Evolutionary conservation across 805 yeast species (phyloP).

Genomic region (Yarrowia sp.): DNA sequence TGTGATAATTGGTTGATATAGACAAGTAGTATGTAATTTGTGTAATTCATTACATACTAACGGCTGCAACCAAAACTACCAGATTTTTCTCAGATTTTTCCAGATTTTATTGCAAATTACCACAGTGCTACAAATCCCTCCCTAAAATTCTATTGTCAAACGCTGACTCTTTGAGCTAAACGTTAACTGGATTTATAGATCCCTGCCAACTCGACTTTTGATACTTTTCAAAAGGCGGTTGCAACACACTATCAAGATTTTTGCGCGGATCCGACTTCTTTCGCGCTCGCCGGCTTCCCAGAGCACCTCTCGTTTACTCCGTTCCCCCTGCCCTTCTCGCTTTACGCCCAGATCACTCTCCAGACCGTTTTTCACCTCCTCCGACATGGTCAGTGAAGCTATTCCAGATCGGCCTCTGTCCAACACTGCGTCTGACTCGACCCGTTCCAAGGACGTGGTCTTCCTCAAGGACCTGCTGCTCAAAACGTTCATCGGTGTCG

Average conservation of each 20-base stretch:
- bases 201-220: constrained; percentile 1
- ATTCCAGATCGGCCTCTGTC: constrained; percentile 16
- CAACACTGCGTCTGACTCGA: constrained; percentile 17
- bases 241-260: not conserved
- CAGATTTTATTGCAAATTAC: no score
- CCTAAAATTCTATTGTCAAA: no score
- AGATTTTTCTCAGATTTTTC: not conserved
- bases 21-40: no score
- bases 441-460: constrained; percentile 41
- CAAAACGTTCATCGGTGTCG: constrained; percentile 65
- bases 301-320: not conserved
- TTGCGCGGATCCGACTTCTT: not conserved
- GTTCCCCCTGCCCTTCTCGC: not conserved
- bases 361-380: not conserved
- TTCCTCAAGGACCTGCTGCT: constrained; percentile 57
- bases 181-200: not conserved
- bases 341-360: not conserved
- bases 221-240: not conserved
- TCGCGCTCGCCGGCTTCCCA: not conserved
- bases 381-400: constrained; percentile 16
- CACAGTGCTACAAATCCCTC: no score
- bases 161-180: not conserved
- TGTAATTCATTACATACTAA: no score
- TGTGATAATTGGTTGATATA: no score
- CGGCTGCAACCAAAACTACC: no score